Conservation (phyloP, 2,329 filamentous ascomycete species). For the Diaporthe caulivora region DNA sequence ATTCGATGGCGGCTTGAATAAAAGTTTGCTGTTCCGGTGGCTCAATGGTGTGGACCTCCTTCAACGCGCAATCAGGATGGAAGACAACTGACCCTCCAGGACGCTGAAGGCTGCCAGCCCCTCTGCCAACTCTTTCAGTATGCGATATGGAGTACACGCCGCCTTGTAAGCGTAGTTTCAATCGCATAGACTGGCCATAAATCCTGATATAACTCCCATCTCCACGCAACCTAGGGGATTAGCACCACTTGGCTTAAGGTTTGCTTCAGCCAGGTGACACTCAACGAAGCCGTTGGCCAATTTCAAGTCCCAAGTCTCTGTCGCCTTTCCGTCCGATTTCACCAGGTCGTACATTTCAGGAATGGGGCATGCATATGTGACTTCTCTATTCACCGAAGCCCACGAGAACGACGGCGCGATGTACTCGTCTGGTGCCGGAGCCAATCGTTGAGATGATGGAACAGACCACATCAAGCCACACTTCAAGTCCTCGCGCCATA, state of each 20-base stretch:
- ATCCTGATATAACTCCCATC: neutral
- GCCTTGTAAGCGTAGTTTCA: neutral
- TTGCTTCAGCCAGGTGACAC: neutral
- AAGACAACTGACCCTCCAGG: neutral
- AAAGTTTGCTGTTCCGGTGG: too few relatives aligned
- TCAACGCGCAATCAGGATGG: neutral
- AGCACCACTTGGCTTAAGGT: neutral
- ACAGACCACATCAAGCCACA: neutral
- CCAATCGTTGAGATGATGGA: neutral
- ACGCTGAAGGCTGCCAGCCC: rapidly evolving
- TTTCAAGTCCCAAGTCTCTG: too few relatives aligned
- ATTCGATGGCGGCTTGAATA: too few relatives aligned
- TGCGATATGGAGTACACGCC: neutral
- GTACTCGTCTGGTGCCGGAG: neutral
- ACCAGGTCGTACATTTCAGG: too few relatives aligned
- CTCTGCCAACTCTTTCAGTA: too few relatives aligned
- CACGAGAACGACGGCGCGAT: neutral
- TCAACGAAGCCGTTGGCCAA: neutral
- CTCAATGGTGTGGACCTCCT: neutral
- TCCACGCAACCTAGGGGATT: neutral
- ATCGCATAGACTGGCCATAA: neutral
- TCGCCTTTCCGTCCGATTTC: too few relatives aligned
- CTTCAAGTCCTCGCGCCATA: neutral
- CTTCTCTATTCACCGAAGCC: neutral
- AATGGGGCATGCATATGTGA: neutral